A percentile compares a stretch with the other conserved stretches of the same genome.
Conservation (phyloP, 2,329 filamentous ascomycete genomes). For the Alternaria brassicae region DNA sequence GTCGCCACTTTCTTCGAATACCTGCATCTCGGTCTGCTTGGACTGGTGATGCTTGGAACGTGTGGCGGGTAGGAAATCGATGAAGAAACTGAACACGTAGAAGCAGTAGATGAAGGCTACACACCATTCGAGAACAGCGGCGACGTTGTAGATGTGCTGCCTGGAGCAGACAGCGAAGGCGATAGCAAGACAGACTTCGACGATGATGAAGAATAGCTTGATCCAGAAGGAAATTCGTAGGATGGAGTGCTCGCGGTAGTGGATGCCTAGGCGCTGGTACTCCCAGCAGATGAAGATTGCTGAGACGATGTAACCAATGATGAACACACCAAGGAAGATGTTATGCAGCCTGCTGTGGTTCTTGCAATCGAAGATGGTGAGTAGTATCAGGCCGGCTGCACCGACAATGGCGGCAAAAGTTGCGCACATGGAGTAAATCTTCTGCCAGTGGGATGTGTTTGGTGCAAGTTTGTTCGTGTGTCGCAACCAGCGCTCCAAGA, state of each 20-base stretch:
- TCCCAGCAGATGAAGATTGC: slow-evolving; percentile 90
- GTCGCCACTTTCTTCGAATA: slow-evolving; percentile 30
- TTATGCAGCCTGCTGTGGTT: slow-evolving; percentile 72
- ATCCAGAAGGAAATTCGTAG: slow-evolving; percentile 83
- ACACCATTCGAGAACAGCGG: slow-evolving; percentile 80
- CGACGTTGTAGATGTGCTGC: slow-evolving; percentile 64
- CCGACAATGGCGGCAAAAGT: slow-evolving; percentile 76
- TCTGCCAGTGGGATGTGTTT: slow-evolving; percentile 71
- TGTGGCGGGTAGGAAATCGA: slow-evolving; percentile 84
- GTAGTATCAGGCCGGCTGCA: slow-evolving; percentile 78
- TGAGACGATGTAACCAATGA: slow-evolving; percentile 82
- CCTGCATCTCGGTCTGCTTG: slow-evolving; percentile 46
- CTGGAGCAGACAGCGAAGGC: slow-evolving; percentile 70
- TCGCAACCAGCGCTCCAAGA: slow-evolving; percentile 83
- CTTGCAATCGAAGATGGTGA: slow-evolving; percentile 86
- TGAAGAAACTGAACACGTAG: slow-evolving; percentile 84
- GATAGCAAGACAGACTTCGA: slow-evolving; percentile 76
- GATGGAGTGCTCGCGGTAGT: slow-evolving; percentile 76
- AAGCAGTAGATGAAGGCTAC: slow-evolving; percentile 86
- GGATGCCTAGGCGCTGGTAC: slow-evolving; percentile 83
- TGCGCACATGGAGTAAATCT: slow-evolving; percentile 65
- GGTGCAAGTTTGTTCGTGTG: slow-evolving; percentile 79
- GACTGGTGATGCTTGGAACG: slow-evolving; percentile 61
- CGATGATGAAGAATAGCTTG: slow-evolving; percentile 82
- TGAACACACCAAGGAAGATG: slow-evolving; percentile 81